These are phyloP conservation scores for Pleurotus tuoliensis DNA, from an alignment of 768 basidiomycete species.

Conservation along the genomic window DNA sequence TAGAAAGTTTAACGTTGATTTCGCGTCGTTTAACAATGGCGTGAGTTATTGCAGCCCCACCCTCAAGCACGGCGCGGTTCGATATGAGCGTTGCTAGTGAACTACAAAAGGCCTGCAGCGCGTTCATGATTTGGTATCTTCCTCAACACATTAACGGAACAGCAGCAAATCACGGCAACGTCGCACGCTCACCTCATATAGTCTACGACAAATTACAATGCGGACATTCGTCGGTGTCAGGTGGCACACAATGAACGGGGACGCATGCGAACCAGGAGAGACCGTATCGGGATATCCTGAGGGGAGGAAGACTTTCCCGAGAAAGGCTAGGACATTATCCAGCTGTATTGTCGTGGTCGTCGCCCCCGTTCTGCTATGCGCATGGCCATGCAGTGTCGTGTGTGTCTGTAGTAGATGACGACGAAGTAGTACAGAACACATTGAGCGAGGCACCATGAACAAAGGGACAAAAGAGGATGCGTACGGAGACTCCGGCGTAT, in stretches of 20 bases:
- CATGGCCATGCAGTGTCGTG: neutral
- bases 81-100: slow-evolving; percentile 60
- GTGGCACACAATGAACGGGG: no score
- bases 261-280: slow-evolving; percentile 42
- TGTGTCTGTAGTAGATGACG: neutral
- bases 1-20: slow-evolving; percentile 14
- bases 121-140: slow-evolving; percentile 67
- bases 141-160: neutral
- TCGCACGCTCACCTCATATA: slow-evolving; percentile 43
- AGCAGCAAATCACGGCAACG: neutral
- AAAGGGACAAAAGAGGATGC: neutral
- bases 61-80: slow-evolving; percentile 66
- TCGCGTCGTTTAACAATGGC: neutral
- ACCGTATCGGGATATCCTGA: slow-evolving; percentile 60
- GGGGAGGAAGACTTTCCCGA: slow-evolving; percentile 53
- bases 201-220: slow-evolving; percentile 28
- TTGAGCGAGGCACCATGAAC: neutral
- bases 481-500: slow-evolving; percentile 11
- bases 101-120: slow-evolving; percentile 67
- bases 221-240: no score
- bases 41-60: slow-evolving; percentile 22
- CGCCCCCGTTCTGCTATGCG: no score
- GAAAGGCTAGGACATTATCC: slow-evolving; percentile 19
- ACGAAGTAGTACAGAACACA: neutral
- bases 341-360: neutral